Base-by-base conservation (phyloP, 129 eudicot species). In the Helichrysum umbraculigerum region DNA sequence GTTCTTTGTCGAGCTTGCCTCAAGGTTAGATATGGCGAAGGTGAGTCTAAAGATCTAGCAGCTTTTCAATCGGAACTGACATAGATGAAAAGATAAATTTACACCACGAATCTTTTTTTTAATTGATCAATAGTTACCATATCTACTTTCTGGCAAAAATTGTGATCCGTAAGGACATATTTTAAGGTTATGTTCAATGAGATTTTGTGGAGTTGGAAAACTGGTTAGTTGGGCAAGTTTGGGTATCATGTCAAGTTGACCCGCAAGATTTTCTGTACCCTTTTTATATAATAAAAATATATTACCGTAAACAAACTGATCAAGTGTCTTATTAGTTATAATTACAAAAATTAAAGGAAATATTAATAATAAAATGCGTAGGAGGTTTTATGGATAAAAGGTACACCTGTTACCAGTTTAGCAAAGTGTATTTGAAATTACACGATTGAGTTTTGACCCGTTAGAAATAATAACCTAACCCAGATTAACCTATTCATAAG, bases 1-100 rank as follows among this genome's bases (percentile, higher is more conserved):
- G 81, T 89, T 73, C 86, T 87, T 66, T 89, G 96, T 71, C 91
- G 96, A 76, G 96, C 88, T 73, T 89, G 96, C 81, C 96, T 89
- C 68, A 87, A 85, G 78, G 73, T 89, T 51, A 66, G 96, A 3
- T 89, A 89, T 62, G 96, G 96, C 28, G 96, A 89, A 87, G 96
- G 96, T 89, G 77, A 80, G 82, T 70, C 66, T 21, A 69, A 41
- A 57, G 63, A 70, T 50, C 41, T 62, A 33, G 5, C 17, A 35
- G 63, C 79, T 51, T 50, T 57, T 14, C 68, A 67, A 34, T 33
- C 30, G 32, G 32, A 76, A 61, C 10, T 33, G 14, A 1, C 5
- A n/a, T 34, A 11, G 7, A 59, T 29, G 8, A 5, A 51, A 44
- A 12, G 37, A 15, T 37, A 34, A 50, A 73, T 25, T 42, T 74